Percentiles rank a stretch among this genome's conserved stretches.
Evolutionary conservation across 2,329 filamentous ascomycete genomes (phyloP).

Genomic region (Pseudocercospora fijiensis): DNA sequence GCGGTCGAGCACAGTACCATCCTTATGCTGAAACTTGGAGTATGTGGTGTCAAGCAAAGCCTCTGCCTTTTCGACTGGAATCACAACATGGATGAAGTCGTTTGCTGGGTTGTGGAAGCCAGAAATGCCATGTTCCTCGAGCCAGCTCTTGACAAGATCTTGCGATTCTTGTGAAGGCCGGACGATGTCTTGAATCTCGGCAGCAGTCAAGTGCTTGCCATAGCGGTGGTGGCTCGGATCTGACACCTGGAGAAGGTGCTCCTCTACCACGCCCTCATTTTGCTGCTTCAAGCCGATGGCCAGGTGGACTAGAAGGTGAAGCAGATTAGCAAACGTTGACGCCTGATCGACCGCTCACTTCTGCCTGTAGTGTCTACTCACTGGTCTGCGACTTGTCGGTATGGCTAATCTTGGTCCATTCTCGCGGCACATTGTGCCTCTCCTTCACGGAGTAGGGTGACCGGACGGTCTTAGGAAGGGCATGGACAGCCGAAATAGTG

Average conservation of each 20-base stretch:
- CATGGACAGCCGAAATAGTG: conserved; percentile 18
- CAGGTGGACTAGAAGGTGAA: conserved; percentile 46
- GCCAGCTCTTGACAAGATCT: conserved; percentile 56
- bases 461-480: conserved; percentile 18
- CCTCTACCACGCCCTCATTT: conserved; percentile 56
- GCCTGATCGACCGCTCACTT: neutral
- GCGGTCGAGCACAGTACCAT: conserved; percentile 54
- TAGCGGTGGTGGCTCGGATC: conserved; percentile 56
- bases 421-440: conserved; percentile 52
- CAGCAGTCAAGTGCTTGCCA: conserved; percentile 52
- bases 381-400: conserved; percentile 50
- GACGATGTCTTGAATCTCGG: conserved; percentile 56
- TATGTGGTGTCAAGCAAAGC: conserved; percentile 55
- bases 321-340: neutral
- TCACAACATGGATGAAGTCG: conserved; percentile 57
- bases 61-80: conserved; percentile 55
- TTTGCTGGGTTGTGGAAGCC: conserved; percentile 53
- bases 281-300: conserved; percentile 61
- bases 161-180: conserved; percentile 54
- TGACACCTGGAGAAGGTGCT: conserved; percentile 56
- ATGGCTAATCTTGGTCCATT: conserved; percentile 51
- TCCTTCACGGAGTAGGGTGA: conserved; percentile 57
- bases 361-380: neutral
- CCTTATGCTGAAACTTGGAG: conserved; percentile 52
- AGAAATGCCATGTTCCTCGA: conserved; percentile 54